These are phyloP conservation scores for Oryza longistaminata DNA, from an alignment of 176 grass and related monocot species.

Conservation along the genomic window DNA sequence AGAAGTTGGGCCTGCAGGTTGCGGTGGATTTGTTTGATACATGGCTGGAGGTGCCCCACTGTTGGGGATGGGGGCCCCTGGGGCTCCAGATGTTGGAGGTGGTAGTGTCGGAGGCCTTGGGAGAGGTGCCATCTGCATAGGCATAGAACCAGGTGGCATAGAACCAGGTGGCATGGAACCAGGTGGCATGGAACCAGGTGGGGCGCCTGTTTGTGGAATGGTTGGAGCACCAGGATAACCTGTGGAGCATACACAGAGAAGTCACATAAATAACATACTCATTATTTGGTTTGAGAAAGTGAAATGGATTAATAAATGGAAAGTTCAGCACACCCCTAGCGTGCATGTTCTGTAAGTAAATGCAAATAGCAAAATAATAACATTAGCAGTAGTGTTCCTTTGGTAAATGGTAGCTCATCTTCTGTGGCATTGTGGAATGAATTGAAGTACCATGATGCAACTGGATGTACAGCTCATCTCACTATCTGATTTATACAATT, in stretches of 20 bases:
- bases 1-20: conserved; percentile 37
- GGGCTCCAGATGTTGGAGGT: conserved; percentile 57
- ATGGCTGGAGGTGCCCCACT: conserved; percentile 44
- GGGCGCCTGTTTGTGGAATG: conserved; percentile 12
- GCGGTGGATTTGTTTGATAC: conserved; percentile 55
- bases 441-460: neutral
- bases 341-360: neutral
- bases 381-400: neutral
- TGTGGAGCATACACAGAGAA: conserved; percentile 24
- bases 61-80: conserved; percentile 35
- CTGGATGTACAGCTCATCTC: neutral
- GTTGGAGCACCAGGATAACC: conserved; percentile 54
- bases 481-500: neutral
- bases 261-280: neutral
- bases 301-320: conserved; percentile 18
- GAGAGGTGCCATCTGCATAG: conserved; percentile 55
- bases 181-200: conserved; percentile 49
- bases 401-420: conserved; percentile 18
- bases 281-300: neutral
- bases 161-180: conserved; percentile 51
- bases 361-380: neutral
- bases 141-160: conserved; percentile 41
- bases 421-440: neutral
- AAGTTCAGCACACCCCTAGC: neutral
- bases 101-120: conserved; percentile 59